Base-by-base conservation (phyloP, 108 stramenopile species). In the Cyclotella cryptica region DNA sequence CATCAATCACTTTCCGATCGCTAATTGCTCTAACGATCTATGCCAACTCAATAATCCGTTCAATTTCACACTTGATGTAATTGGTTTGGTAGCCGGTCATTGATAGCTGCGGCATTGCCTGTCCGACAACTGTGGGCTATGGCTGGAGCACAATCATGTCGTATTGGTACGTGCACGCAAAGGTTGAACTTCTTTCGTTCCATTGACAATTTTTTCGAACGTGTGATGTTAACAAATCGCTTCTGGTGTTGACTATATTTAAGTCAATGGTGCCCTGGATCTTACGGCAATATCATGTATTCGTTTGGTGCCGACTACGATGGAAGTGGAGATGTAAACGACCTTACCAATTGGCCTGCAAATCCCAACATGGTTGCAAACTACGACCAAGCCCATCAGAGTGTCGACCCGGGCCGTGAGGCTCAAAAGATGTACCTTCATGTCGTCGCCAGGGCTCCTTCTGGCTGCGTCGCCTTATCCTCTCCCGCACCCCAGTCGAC, bases 201-300 rank as follows among this genome's bases (percentile, higher is more conserved):
- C 35, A 6, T 5, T 35, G 6, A 35, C n/a, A 6, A 35, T 35
- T 35, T 35, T 35, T 35, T 2, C 35, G 2, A 35, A 35, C n/a
- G n/a, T n/a, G n/a, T 35, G 6, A 35, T 35, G 35, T n/a, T n/a
- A n/a, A n/a, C n/a, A 35, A 35, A 35, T 35, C 6, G 6, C 35
- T 35, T 35, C 35, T 35, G 4, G 6, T 35, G 35, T 35, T 35
- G 2, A 35, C 35, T 35, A 35, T 35, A 35, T 35, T 35, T 35
- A 35, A 35, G 35, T 30, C 73, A 74, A 10, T 17, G 35, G 40
- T 74, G 73, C 54, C 35, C 58, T 18, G 59, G 71, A n/a, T 26
- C 18, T 6, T 61, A 72, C n/a, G 29, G 15, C 0, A 72, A 61
- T 26, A 72, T 72, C 18, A 61, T 72, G 71, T 72, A 72, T 39